These are phyloP conservation scores for Dactylonectria estremocensis DNA, from an alignment of 2,329 filamentous ascomycete species.

Conservation along the genomic window DNA sequence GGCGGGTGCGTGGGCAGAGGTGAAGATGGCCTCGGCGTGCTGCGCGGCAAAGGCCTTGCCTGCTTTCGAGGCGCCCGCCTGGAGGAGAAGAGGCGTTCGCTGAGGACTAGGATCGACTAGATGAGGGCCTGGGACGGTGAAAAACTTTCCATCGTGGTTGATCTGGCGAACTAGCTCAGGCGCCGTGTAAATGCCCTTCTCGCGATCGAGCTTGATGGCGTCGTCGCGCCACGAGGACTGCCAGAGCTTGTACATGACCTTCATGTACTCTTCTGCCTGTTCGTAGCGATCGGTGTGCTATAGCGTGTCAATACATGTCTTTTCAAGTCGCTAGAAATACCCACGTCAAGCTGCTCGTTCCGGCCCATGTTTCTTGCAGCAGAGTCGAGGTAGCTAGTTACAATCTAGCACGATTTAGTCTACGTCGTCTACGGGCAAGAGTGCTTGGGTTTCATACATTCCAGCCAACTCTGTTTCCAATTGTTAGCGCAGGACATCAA, in stretches of 20 bases:
- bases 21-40: constrained; percentile 81
- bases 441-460: constrained; percentile 57
- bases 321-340: neutral
- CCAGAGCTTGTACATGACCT: constrained; percentile 77
- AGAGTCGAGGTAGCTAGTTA: constrained; percentile 80
- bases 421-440: neutral
- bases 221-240: constrained; percentile 78
- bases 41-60: constrained; percentile 78
- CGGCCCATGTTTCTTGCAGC: constrained; percentile 77
- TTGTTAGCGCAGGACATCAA: constrained; percentile 8
- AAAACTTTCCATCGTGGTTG: constrained; percentile 76
- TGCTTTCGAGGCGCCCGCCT: constrained; percentile 77
- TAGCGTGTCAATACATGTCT: constrained; percentile 13
- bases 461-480: constrained; percentile 64
- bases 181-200: constrained; percentile 70
- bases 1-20: constrained; percentile 74
- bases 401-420: constrained; percentile 63
- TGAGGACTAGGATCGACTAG: constrained; percentile 78
- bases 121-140: constrained; percentile 75
- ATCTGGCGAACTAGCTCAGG: constrained; percentile 72
- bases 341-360: constrained; percentile 63
- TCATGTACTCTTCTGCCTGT: constrained; percentile 75
- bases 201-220: constrained; percentile 73
- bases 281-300: constrained; percentile 77
- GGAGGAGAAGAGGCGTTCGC: constrained; percentile 77